Base-by-base conservation (phyloP, 140 eudicot genomes). In the Ambrosia hybrid region DNA sequence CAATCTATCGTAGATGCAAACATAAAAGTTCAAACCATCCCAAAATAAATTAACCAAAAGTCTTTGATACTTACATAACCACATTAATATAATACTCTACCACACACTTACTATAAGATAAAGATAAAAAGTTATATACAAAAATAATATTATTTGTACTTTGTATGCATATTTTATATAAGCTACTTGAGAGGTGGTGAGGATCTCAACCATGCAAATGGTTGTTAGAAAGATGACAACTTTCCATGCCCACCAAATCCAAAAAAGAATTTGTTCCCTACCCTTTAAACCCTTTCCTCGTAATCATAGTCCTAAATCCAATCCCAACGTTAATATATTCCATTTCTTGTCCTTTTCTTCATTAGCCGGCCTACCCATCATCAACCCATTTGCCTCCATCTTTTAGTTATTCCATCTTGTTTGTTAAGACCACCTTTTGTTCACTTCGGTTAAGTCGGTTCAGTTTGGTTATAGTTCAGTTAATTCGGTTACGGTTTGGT, bases 191-290 rank as follows among this genome's bases (percentile, higher is more conserved):
- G 30, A 26, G 34, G n/a, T 30, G 76, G 68, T 72, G 58, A 59
- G 76, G 46, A 72, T 72, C 68, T 72, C 76, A 59, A 72, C 46
- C 26, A 57, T 21, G 14, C 34, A 71, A 71, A 61, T 39, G 58
- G 17, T 70, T 75, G 33, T 75, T 6, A 67, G 79, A 67, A 75
- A 55, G 79, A 41, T 67, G 79, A 66, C 73, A 75, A 46, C 55
- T 67, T 68, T 46, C 68, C 57, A 15, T 34, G 61, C 81, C 75
- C 71, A 58, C 71, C 71, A 61, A 75, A 75, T 75, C 79, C 79
- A 75, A 75, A 75, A 45, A 16, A 14, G 37, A 58, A 67, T 76
- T 76, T 76, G 80, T 76, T 76, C 80, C 80, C 80, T 76, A 51
- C 11, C 79, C 57, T 46, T 66, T 52, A 75, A 26, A 66, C 49